phyloP scores from a whole-genome alignment of 2,329 filamentous ascomycete genomes.

The Drechslera avenae region DNA sequence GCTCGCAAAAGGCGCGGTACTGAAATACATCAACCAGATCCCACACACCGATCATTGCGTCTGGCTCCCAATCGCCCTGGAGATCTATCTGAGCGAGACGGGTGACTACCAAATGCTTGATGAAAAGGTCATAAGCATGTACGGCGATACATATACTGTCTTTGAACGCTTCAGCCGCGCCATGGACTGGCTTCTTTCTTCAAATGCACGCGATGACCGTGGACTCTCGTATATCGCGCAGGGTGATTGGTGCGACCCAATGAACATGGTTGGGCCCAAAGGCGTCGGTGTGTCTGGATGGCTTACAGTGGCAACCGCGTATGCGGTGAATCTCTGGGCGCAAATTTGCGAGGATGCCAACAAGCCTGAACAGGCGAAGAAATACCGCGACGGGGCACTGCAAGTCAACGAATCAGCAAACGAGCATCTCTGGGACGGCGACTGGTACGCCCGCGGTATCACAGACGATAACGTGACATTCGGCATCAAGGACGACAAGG shows the following conservation, averaged over 20 bases:
- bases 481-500: constrained; percentile 57
- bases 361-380: constrained; percentile 49
- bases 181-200: constrained; percentile 61
- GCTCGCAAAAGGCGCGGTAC: constrained; percentile 59
- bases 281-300: constrained; percentile 63
- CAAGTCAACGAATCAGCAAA: constrained; percentile 59
- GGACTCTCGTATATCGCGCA: constrained; percentile 64
- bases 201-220: constrained; percentile 55
- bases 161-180: constrained; percentile 62
- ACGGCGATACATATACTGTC: constrained; percentile 57
- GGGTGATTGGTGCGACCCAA: constrained; percentile 66
- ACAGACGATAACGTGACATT: constrained; percentile 61
- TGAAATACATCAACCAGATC: constrained; percentile 67
- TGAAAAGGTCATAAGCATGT: constrained; percentile 50
- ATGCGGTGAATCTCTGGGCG: constrained; percentile 61
- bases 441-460: constrained; percentile 64
- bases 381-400: constrained; percentile 53
- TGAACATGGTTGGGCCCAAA: constrained; percentile 67
- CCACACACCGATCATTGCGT: constrained; percentile 66
- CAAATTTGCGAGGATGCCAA: constrained; percentile 56
- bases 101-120: constrained; percentile 59
- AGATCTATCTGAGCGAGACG: constrained; percentile 62
- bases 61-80: constrained; percentile 61
- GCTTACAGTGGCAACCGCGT: constrained; percentile 62
- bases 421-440: constrained; percentile 60